Conservation (phyloP, 768 basidiomycete genomes). For the Calocybe gangraenosa region DNA sequence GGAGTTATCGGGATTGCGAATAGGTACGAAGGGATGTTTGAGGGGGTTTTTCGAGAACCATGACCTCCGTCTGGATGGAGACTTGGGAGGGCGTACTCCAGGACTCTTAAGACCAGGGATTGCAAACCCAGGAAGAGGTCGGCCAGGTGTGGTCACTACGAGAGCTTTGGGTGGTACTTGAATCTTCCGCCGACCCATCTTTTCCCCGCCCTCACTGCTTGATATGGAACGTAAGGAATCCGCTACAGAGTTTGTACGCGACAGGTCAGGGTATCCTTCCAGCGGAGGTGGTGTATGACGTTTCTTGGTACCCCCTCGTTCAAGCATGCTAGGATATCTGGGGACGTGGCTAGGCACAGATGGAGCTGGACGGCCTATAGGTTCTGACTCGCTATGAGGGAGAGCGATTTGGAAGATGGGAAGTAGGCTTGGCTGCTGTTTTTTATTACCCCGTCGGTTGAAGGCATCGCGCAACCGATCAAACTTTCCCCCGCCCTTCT, state of each 20-base stretch:
- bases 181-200: slow-evolving; percentile 8
- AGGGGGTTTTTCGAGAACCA: slow-evolving; percentile 27
- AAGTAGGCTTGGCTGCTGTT: slow-evolving; percentile 12
- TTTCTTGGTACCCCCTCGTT: slow-evolving; percentile 22
- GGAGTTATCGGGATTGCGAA: slow-evolving; percentile 25
- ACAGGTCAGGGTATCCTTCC: slow-evolving; percentile 12
- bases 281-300: slow-evolving; percentile 20
- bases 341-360: slow-evolving; percentile 25
- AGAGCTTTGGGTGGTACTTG: slow-evolving; percentile 21
- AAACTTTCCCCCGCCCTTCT: slow-evolving; percentile 9
- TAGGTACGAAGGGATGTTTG: slow-evolving; percentile 35
- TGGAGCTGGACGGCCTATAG: slow-evolving; percentile 26
- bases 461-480: slow-evolving; percentile 17
- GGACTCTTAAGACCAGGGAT: slow-evolving; percentile 20
- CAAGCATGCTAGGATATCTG: slow-evolving; percentile 32
- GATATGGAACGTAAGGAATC: slow-evolving; percentile 8
- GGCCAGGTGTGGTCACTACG: slow-evolving; percentile 18
- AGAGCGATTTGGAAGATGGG: slow-evolving; percentile 16
- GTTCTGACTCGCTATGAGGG: slow-evolving; percentile 19
- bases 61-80: slow-evolving; percentile 26
- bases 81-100: slow-evolving; percentile 21
- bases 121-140: slow-evolving; percentile 20
- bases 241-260: slow-evolving; percentile 10
- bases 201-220: slow-evolving; percentile 3
- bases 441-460: slow-evolving; percentile 14